Evolutionary conservation across 2,329 filamentous ascomycete genomes (phyloP).

Genomic region (Fusarium heterosporum): DNA sequence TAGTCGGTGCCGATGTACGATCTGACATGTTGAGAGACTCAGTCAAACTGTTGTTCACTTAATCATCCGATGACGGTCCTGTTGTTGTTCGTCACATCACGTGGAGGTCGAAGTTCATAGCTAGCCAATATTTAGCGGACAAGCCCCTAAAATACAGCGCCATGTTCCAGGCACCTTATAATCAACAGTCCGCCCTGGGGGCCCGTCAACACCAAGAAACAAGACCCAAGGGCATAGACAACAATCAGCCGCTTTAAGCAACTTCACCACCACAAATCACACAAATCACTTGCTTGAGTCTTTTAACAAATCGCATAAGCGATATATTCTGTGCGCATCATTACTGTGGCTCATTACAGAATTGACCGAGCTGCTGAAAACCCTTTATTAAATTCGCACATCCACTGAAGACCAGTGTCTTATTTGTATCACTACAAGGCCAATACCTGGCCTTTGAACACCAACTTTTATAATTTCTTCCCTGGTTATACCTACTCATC

Average conservation of each 20-base stretch:
- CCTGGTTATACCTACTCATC: not conserved
- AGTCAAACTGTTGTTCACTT: not conserved
- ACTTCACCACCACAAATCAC: not conserved
- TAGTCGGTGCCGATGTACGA: conserved; percentile 59
- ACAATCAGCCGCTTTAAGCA: not conserved
- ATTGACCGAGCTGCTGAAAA: not conserved
- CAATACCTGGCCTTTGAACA: not conserved
- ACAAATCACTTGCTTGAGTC: not conserved
- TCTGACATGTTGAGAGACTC: conserved; percentile 11
- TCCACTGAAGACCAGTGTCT: not conserved
- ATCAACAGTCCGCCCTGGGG: too few species aligned
- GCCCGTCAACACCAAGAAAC: too few species aligned
- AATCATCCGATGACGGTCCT: not conserved
- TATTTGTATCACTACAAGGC: not conserved
- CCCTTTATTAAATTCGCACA: not conserved
- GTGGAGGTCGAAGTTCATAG: not conserved
- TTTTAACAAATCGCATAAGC: not conserved
- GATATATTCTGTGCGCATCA: not conserved
- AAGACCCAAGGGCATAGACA: not conserved
- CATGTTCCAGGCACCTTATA: too few species aligned
- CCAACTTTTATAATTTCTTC: not conserved
- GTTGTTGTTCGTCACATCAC: conserved; percentile 26
- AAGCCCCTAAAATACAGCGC: not conserved
- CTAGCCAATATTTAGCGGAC: not conserved
- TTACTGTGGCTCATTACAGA: not conserved